A percentile compares a stretch with the other conserved stretches of the same genome.
These are phyloP conservation scores for button mushroom (Agaricus bisporus) DNA, from an alignment of 768 basidiomycete species.

Conservation along the genomic window DNA sequence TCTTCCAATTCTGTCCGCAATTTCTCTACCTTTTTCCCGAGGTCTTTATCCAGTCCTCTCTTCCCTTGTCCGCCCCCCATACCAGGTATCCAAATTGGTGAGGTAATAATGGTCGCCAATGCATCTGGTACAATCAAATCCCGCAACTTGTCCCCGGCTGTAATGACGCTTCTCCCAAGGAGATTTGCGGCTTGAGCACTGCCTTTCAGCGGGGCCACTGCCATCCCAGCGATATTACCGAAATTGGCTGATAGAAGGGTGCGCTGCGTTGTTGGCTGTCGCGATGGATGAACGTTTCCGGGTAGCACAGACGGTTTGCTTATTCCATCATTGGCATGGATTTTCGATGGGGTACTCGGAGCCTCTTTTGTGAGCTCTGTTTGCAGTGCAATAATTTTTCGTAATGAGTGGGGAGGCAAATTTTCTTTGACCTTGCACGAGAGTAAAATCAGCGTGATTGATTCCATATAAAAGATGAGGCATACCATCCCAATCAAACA, in stretches of 20 bases:
- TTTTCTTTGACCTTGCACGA: constrained; percentile 79
- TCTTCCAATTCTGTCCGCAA: constrained; percentile 84
- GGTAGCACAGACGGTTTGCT: constrained; percentile 24
- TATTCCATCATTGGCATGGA: constrained; percentile 23
- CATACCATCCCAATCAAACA: constrained; percentile 91
- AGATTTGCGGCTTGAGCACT: constrained; percentile 60
- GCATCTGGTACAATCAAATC: constrained; percentile 95
- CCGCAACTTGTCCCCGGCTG: constrained; percentile 83
- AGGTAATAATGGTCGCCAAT: constrained; percentile 75
- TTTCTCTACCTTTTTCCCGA: constrained; percentile 60
- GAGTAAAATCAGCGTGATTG: constrained; percentile 10
- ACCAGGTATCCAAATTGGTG: constrained; percentile 71
- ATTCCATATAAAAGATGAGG: constrained; percentile 10
- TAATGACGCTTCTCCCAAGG: constrained; percentile 74
- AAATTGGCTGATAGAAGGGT: constrained; percentile 76
- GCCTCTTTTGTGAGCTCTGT: constrained; percentile 67
- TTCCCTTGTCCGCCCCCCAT: constrained; percentile 45
- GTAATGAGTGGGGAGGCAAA: constrained; percentile 72
- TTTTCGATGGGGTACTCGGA: constrained; percentile 14
- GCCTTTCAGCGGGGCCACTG: constrained; percentile 48
- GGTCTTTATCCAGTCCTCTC: constrained; percentile 25
- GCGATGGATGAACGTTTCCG: constrained; percentile 21
- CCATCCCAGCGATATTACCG: constrained; percentile 26
- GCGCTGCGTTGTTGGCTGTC: constrained; percentile 49
- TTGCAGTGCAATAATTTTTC: constrained; percentile 83